A percentile compares a stretch with the other conserved stretches of the same genome.
Conservation (phyloP, 202 grass and related monocot species). For the Dendrocalamus latiflorus region DNA sequence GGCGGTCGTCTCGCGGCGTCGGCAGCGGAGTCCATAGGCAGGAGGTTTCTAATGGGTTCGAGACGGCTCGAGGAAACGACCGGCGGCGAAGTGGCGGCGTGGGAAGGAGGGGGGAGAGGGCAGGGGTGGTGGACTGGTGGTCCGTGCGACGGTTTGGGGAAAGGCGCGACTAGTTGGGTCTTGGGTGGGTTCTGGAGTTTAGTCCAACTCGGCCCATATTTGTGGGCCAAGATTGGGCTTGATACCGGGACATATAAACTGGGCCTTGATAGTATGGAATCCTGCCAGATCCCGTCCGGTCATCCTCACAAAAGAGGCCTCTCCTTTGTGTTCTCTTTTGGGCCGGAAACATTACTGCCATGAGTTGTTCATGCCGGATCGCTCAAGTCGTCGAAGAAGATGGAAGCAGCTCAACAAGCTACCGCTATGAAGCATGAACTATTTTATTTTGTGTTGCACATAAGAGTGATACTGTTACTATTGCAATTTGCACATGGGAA, state of each 20-base stretch:
- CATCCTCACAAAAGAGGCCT: background rate
- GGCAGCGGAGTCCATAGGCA: slow-evolving; percentile 3
- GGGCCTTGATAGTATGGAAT: background rate
- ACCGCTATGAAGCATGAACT: background rate
- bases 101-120: background rate
- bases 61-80: background rate
- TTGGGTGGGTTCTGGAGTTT: background rate
- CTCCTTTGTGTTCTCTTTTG: background rate
- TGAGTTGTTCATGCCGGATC: background rate
- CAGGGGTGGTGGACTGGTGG: background rate
- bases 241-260: background rate
- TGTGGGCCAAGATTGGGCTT: background rate
- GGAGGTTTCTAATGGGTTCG: background rate
- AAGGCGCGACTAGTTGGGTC: background rate
- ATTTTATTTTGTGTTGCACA: background rate
- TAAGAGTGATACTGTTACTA: background rate
- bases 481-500: background rate
- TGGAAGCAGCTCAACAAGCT: background rate
- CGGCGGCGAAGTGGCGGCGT: background rate
- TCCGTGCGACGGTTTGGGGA: background rate
- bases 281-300: background rate
- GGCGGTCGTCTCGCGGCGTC: background rate
- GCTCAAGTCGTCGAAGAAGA: background rate
- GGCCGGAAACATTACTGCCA: background rate
- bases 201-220: background rate